Evolutionary conservation across 75 land plant species (phyloP), one percentile per base, ranked within the genome.

Genomic region (Selaginella tamariscina): DNA sequence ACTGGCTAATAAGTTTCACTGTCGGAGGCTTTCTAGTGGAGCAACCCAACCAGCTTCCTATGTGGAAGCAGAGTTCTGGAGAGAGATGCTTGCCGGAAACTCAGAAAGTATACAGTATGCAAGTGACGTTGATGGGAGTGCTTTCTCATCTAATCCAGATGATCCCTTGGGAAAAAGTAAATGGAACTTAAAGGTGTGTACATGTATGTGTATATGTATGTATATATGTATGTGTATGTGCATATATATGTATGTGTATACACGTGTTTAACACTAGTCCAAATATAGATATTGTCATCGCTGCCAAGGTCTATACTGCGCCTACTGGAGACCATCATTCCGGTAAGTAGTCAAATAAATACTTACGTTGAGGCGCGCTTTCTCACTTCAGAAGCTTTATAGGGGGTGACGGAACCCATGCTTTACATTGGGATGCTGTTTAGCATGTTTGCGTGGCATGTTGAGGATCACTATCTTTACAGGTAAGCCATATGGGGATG

Each of bases 381-480:
- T 24, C 62, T 59, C 24, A 32, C 29, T n/a, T 33, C 64, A 59
- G 27, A 13, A 30, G 54, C 64, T 64, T 68, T 69, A 18, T 80
- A 90, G 96, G 96, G 96, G 54, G 84, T 90, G 32, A 90, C 87
- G 56, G 96, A 90, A 1, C 96, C 96, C 56, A 90, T 90, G 96
- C 84, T 90, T 63, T 90, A 90, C 80, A 90, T 90, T 79, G 96
- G 96, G 49, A 90, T 90, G 96, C 84, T 90, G 11, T 90, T 90
- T 54, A 90, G 96, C 71, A 83, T 87, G 86, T 90, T 90, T 82
- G 96, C 96, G 32, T 90, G 96, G 96, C 96, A 90, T 74, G 91
- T 90, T 72, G 96, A 90, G 70, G 96, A 90, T 71, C 96, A 90
- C 71, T 87, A 87, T 65, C 71, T 90, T 69, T 90, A 90, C 73